Percentiles rank a stretch among this genome's conserved stretches.
phyloP scores from a whole-genome alignment of 495 filamentous ascomycete species.

The Penicillium tannophilum region DNA sequence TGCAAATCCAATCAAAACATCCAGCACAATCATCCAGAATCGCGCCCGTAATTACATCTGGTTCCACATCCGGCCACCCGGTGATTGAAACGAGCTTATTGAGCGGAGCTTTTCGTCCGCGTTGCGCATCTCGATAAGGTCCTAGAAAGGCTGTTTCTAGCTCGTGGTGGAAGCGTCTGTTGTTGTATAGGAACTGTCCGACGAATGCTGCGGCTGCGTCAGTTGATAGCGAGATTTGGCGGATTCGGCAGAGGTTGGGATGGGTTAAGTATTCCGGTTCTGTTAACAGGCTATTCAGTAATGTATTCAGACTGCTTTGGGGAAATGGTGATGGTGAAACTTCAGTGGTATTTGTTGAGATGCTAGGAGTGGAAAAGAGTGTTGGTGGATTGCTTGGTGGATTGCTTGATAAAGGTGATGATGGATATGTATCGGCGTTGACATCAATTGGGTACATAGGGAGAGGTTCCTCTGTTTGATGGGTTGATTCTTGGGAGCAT shows the following conservation, averaged over 20 bases:
- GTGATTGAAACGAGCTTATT: not conserved
- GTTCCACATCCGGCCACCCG: not conserved
- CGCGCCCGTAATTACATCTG: conserved; percentile 12
- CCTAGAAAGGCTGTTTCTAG: not conserved
- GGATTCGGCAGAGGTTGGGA: not conserved
- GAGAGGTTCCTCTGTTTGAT: not conserved
- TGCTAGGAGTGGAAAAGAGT: not conserved
- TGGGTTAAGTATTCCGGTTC: not conserved
- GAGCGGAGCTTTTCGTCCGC: not conserved
- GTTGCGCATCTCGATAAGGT: not conserved
- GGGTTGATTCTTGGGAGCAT: not conserved
- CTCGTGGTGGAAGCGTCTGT: not conserved
- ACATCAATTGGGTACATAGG: not conserved
- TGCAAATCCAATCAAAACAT: conserved; percentile 15
- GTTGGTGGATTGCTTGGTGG: not conserved
- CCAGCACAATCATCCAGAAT: conserved; percentile 17
- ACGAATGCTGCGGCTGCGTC: not conserved
- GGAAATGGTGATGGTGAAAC: not conserved
- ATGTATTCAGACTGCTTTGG: not conserved
- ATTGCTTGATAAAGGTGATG: not conserved
- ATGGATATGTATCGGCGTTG: not conserved
- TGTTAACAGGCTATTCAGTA: not conserved
- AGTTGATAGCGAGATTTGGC: not conserved
- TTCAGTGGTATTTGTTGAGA: not conserved
- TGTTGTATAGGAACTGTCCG: not conserved